Conservation (phyloP, 768 basidiomycete species). For the Coprinopsis sp. region DNA sequence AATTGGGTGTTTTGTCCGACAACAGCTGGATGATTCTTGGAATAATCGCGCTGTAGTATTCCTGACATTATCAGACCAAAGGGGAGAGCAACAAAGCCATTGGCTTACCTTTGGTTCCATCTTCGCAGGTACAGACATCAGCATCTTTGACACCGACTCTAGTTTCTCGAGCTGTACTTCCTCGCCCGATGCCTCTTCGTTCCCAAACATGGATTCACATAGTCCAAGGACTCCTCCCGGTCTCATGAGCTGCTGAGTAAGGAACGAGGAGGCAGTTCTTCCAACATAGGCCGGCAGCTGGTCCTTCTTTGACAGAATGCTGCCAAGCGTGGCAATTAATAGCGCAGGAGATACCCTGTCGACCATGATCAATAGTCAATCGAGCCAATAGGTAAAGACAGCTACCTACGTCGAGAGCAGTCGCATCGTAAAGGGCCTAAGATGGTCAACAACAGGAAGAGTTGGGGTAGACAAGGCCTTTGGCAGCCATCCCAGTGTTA, state of each 20-base stretch:
- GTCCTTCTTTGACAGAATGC: constrained; percentile 45
- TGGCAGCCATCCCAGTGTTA: constrained; percentile 73
- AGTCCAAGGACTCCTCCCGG: constrained; percentile 68
- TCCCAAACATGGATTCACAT: constrained; percentile 64
- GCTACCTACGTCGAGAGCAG: constrained; percentile 58
- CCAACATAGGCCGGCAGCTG: constrained; percentile 47
- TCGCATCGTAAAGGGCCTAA: constrained; percentile 50
- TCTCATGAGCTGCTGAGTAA: constrained; percentile 67
- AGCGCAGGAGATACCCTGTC: constrained; percentile 61
- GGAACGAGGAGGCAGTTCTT: constrained; percentile 55
- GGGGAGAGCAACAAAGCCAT: neutral
- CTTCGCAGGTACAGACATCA: constrained; percentile 57
- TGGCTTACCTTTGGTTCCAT: constrained; percentile 53
- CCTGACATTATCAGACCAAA: constrained; percentile 32
- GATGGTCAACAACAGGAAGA: constrained; percentile 36
- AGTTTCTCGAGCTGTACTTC: constrained; percentile 63
- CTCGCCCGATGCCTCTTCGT: constrained; percentile 44
- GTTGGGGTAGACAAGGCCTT: constrained; percentile 38
- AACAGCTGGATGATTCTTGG: constrained; percentile 54
- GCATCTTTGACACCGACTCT: constrained; percentile 62
- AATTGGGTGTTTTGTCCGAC: constrained; percentile 33
- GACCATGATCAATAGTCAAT: constrained; percentile 16
- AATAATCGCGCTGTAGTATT: constrained; percentile 53
- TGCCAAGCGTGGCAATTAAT: constrained; percentile 60
- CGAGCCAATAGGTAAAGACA: constrained; percentile 9